A percentile compares a stretch with the other conserved stretches of the same genome.
Conservation (phyloP, 2,329 filamentous ascomycete species). For the Periglandula ipomoeae region DNA sequence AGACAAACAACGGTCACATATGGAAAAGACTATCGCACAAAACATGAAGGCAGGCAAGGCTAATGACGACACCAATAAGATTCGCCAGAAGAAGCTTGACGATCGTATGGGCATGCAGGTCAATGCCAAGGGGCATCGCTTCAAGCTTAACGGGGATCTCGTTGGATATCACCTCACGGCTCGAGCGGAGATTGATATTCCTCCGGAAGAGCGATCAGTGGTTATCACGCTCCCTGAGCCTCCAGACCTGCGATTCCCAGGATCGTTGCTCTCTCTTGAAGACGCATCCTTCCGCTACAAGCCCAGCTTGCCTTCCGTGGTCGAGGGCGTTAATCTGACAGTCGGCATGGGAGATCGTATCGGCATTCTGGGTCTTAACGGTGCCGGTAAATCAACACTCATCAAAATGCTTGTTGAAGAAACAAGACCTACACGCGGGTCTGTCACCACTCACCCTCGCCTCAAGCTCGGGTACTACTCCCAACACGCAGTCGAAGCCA, state of each 20-base stretch:
- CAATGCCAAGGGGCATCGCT: slow-evolving; percentile 59
- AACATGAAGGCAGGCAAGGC: slow-evolving; percentile 68
- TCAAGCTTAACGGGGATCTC: slow-evolving; percentile 72
- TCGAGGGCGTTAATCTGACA: slow-evolving; percentile 58
- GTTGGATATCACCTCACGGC: slow-evolving; percentile 49
- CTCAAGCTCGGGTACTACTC: slow-evolving; percentile 68
- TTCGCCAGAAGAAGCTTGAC: slow-evolving; percentile 78
- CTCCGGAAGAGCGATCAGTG: slow-evolving; percentile 50
- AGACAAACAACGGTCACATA: slow-evolving; percentile 70
- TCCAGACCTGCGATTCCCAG: slow-evolving; percentile 64
- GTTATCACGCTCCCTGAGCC: slow-evolving; percentile 52
- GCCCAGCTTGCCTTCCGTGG: slow-evolving; percentile 25
- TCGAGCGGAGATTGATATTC: slow-evolving; percentile 63
- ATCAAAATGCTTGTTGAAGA: slow-evolving; percentile 60
- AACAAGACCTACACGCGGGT: slow-evolving; percentile 49
- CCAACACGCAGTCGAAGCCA: slow-evolving; percentile 65
- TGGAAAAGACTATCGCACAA: slow-evolving; percentile 66
- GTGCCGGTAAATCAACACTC: slow-evolving; percentile 72
- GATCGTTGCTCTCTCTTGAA: slow-evolving; percentile 64
- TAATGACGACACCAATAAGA: slow-evolving; percentile 74
- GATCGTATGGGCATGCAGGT: slow-evolving; percentile 72
- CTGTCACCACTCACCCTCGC: slow-evolving; percentile 56
- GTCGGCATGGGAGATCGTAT: slow-evolving; percentile 66
- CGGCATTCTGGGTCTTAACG: slow-evolving; percentile 71
- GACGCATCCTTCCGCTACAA: slow-evolving; percentile 58